Base-by-base conservation (phyloP, 805 yeast genomes). In the Hemisphaericaspora nanyangensis region DNA sequence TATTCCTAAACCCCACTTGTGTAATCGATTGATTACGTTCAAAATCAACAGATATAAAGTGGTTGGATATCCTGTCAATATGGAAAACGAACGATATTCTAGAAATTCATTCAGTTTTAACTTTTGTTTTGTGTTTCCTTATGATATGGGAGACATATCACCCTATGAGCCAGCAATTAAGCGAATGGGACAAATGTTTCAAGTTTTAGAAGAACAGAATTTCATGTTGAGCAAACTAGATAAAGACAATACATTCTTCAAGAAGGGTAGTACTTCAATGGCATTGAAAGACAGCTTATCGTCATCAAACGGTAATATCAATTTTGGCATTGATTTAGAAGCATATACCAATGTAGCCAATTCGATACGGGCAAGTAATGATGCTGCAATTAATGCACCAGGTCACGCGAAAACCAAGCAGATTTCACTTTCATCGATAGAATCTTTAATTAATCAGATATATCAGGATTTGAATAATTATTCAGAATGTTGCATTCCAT, bases 61-160 rank as follows among this genome's bases (percentile, higher is more conserved):
- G 1, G 74, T 86, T 15, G 96, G 97, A 11, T 89, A 79, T 54
- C 99, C 99, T 0, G 95, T 91, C 1, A 81, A 83, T 44, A 80
- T 93, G 7, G 78, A 77, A 40, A 84, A 82, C 18, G 58, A 80
- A 6, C 76, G 76, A 41, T 93, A 93, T 58, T 85, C 91, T 2
- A 76, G 99, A 52, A 95, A 93, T 61, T 83, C 91, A 15, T 93
- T 91, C 69, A 86, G 80, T 50, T 93, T 93, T 74, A 91, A 93
- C 55, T 82, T 93, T 52, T 89, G 95, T 36, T 89, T 91, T 64
- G 95, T 95, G 0, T 90, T 95, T 60, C 83, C 82, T 7, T 85
- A 84, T 52, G 81, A 80, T 38, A 32, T 35, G 16, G 77, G 85
- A 39, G 95, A 88, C 48, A 77, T 91, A 0, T 76, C 86, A 1